These are phyloP conservation scores for Vitis hybrid DNA, from an alignment of 177 flowering plant genomes.

Conservation along the genomic window DNA sequence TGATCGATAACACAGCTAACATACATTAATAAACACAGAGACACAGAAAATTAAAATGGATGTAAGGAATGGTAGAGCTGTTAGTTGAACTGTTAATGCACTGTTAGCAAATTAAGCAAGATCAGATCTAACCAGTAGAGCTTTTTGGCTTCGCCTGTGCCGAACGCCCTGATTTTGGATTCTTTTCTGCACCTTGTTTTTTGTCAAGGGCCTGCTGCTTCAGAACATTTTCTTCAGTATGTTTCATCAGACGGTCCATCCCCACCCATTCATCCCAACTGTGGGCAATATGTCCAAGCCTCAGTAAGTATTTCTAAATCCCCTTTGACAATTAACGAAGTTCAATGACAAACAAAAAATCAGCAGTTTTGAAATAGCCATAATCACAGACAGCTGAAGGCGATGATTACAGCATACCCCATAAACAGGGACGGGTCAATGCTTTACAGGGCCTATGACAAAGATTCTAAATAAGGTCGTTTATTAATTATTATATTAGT, in stretches of 20 bases:
- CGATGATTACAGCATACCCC: background rate
- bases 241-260: constrained; percentile 65
- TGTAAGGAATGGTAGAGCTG: background rate
- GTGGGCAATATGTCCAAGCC: constrained; percentile 40
- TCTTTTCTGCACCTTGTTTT: constrained; percentile 67
- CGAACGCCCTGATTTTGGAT: constrained; percentile 66
- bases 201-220: constrained; percentile 69
- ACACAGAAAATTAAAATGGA: background rate
- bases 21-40: background rate
- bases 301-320: constrained; percentile 16
- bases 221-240: constrained; percentile 61
- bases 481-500: no score
- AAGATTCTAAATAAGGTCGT: no score
- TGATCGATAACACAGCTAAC: no score
- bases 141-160: constrained; percentile 63
- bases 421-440: no score
- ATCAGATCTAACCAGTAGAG: constrained; percentile 53
- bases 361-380: background rate
- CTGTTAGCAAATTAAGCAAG: background rate
- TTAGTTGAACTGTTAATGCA: no score
- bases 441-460: no score
- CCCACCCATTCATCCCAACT: constrained; percentile 99
- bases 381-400: background rate
- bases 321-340: constrained; percentile 4
- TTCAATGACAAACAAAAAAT: constrained; percentile 1